Base-by-base conservation (phyloP, 75 land plant species). In the Pinus albicaulis region DNA sequence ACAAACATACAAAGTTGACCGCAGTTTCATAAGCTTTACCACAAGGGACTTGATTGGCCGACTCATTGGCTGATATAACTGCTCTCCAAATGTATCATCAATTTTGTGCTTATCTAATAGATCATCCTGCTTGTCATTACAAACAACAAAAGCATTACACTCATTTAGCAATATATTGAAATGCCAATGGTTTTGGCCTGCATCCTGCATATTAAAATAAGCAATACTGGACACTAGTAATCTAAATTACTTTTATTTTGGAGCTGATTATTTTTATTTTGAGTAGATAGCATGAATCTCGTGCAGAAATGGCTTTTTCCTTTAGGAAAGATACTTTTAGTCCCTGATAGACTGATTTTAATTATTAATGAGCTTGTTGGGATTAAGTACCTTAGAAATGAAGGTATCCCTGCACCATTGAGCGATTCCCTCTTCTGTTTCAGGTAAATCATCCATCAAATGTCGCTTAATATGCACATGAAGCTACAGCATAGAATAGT, bases 391-490 rank as follows among this genome's bases (percentile, higher is more conserved):
- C 88, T 86, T 86, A 7, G 38, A 70, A 22, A 80, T 53, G 71
- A 86, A 86, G 53, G 82, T 77, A 57, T 86, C 87, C n/a, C 69
- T 83, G 55, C 88, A 86, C 88, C 88, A 86, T 15, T 80, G 68
- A 28, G 87, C 36, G 41, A 86, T 58, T 34, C 56, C 87, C 56
- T 77, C 88, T 15, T 75, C 88, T 52, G 74, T 73, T 11, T 56
- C 55, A 66, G 88, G 88, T 59, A 86, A 71, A 31, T 74, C 83
- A 52, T 72, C 56, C 76, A 78, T 80, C 10, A 74, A 61, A 24
- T 61, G 60, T 76, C 88, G 57, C 77, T 78, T 84, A 22, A 80
- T 41, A 77, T 84, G 80, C 48, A 86, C 53, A 78, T 86, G 88
- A 57, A 86, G 76, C 88, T 86, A 74, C 15, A 28, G 52, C 22